Percentiles rank a stretch among this genome's conserved stretches.
These are phyloP conservation scores for Lepiota subincarnata DNA, from an alignment of 768 basidiomycete genomes.

Conservation along the genomic window DNA sequence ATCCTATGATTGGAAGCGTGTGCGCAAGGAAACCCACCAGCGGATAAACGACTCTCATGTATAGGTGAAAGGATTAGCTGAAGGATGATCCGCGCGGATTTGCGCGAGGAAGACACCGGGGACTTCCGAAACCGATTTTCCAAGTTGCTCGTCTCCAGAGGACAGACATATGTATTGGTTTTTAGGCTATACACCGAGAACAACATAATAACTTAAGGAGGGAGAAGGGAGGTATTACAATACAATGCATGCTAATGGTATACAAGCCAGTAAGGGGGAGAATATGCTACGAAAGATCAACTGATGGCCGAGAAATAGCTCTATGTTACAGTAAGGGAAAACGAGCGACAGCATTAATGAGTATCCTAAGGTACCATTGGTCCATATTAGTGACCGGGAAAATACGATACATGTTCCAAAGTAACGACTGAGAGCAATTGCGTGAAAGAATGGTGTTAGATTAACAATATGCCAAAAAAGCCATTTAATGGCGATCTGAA, in stretches of 20 bases:
- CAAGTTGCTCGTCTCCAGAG: too few relatives aligned
- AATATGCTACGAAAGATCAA: too few relatives aligned
- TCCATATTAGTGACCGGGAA: not conserved
- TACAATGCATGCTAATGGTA: too few relatives aligned
- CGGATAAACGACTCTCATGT: not conserved
- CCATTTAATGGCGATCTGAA: slow-evolving; percentile 11
- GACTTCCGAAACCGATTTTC: too few relatives aligned
- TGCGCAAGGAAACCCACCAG: not conserved
- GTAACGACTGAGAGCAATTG: slow-evolving; percentile 1
- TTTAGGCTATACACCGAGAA: too few relatives aligned
- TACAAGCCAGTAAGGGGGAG: too few relatives aligned
- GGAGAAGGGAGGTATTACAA: too few relatives aligned
- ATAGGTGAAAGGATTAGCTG: not conserved
- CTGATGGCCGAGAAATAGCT: too few relatives aligned
- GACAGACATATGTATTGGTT: too few relatives aligned
- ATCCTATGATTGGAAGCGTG: not conserved
- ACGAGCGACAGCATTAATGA: slow-evolving; percentile 8
- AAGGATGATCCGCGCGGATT: not conserved
- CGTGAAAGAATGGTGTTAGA: not conserved
- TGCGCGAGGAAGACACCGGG: too few relatives aligned
- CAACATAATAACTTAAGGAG: too few relatives aligned
- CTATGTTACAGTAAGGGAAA: slow-evolving; percentile 3
- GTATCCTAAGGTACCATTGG: not conserved
- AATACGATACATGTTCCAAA: not conserved
- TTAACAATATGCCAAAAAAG: not conserved